Base-by-base conservation (phyloP, 2,329 filamentous ascomycete genomes). In the Clonostachys rhizophaga region DNA sequence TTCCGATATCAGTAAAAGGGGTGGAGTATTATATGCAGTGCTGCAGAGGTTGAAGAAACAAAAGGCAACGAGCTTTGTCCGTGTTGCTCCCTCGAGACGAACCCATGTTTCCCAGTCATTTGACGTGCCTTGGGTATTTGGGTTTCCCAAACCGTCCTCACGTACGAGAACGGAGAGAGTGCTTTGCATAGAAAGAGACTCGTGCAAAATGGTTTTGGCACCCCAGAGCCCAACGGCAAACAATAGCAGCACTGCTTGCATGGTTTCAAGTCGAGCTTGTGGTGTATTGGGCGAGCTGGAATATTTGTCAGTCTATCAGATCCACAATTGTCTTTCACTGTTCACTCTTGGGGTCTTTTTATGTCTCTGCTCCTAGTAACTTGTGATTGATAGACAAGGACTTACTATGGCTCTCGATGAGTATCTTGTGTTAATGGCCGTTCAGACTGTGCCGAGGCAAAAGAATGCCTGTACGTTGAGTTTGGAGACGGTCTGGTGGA, bases 11-110 rank as follows among this genome's bases (percentile, higher is more conserved):
- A 83, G 62, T 3, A 83, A 59, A 14, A 78, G 55, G 11, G 78
- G 80, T 1, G 78, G 77, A 58, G 78, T 79, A 52, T 83, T 79
- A 56, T 83, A 84, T 0, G 78, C 76, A 46, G 81, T 78, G 53
- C 78, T 83, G 59, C 78, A 81, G 3, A 84, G 63, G 51, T 83
- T 84, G 55, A 83, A 83, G 58, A 83, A 82, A 54, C 77, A 81
- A 56, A 79, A 84, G 1, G 78, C 74, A 33, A 83, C 73, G 1
- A 83, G 71, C 49, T 83, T 83, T 1, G 80, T 84, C 12, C 81
- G 70, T 14, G 75, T 78, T 14, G 70, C 72, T 2, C 72, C 72
- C 58, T 84, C 81, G 13, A 79, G 66, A 17, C 75, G 71, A 34
- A 83, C 70, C 79, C 80, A 84, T 0, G 76, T 68, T 45, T 82